Evolutionary conservation across 2,329 filamentous ascomycete species (phyloP), one percentile per base, ranked within the genome.

Genomic region (Clarireedia monteithiana): DNA sequence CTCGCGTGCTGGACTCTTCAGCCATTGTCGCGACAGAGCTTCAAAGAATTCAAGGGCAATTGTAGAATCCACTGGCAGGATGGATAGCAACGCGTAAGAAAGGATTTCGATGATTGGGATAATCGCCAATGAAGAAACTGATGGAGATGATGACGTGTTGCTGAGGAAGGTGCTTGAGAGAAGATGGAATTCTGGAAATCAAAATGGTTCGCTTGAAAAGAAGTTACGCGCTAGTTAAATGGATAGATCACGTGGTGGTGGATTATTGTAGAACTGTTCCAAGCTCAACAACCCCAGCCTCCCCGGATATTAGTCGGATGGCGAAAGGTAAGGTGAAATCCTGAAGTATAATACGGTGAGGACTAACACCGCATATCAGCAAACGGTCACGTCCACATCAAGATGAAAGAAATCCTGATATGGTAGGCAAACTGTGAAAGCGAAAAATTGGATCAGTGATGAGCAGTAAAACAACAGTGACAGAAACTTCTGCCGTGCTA

Each of bases 11-110:
- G 59, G 59, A 56, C 54, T 64, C 63, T 58, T 67, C 63, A 42
- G 66, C 59, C 66, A 67, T 68, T 6, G 61, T 63, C 60, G 65
- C 63, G 62, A 60, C 59, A 59, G 52, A 50, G 53, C 47, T 55
- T 55, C 47, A 45, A 55, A 50, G 40, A 38, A 48, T 45, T 55
- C 53, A 26, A 55, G 40, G 47, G 26, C 44, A 45, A 42, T 50
- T 24, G 56, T 57, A 46, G 50, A 50, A 55, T 55, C 27, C 44
- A 27, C 53, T 53, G 50, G 50, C 40, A 44, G 27, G 39, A 38
- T 52, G 26, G 26, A 38, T 53, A 40, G 53, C 44, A 53, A 66
- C 64, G 64, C 62, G 64, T 65, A 53, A 42, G 34, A 39, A 53
- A 48, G 17, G 39, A 46, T 9, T 54, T 60, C 47, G 50, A 55